Evolutionary conservation across 306 rosid species (phyloP), one percentile per base, ranked within the genome.

Genomic region (Datisca glomerata): DNA sequence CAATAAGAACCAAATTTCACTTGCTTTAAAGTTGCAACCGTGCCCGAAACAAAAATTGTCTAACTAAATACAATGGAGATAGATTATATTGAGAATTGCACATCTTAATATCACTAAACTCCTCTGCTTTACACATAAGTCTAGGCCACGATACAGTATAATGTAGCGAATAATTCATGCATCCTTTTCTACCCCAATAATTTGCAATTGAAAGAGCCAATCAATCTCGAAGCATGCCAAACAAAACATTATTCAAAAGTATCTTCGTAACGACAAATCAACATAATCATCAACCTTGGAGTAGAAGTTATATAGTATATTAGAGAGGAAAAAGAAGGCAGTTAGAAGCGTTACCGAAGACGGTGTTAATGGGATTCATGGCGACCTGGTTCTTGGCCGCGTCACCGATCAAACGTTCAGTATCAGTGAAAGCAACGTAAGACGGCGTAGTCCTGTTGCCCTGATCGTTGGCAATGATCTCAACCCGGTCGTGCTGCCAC

Each of bases 341-440:
- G 5, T 0, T 1, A 3, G 0, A 10, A 10, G 16, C 13, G 56
- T 33, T 63, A 79, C 91, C 85, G 2, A 75, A 80, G 4, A 80
- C 80, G 6, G 92, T 68, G 71, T 75, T 80, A 21, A 41, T 45
- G 0, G 91, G 84, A 57, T 79, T 79, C 84, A 65, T 79, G 56
- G 80, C 84, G 59, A 75, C 84, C 46, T 79, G 91, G 40, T 79
- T 75, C 80, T 71, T 71, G 0, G 84, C 89, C 0, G 89, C 89
- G 8, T 79, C 89, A 15, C 83, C 89, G 42, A 74, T 71, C 60
- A 79, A 53, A 2, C 84, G 55, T 41, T 79, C 91, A 0, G 66
- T 17, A 7, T 72, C 75, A 3, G 80, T 72, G 56, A 79, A 75
- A 9, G 33, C 84, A 2, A 72, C 91, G 25, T 72, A 72, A 13